A percentile compares a stretch with the other conserved stretches of the same genome.
phyloP scores from a whole-genome alignment of 148 eudicot genomes.

The Nepenthes gracilis region DNA sequence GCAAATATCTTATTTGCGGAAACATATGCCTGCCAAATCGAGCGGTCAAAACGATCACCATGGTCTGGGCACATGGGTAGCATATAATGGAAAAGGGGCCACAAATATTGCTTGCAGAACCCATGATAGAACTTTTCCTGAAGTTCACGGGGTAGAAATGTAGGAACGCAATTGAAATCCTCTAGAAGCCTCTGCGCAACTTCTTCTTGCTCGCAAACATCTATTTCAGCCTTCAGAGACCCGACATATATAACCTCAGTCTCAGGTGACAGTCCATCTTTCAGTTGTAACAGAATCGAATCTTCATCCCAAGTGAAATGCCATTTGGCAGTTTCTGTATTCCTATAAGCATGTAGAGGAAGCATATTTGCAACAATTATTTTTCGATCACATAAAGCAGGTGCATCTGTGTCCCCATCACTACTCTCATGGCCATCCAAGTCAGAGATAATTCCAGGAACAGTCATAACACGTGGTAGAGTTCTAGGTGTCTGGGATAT shows the following conservation, averaged over 20 bases:
- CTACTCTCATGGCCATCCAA: slow-evolving; percentile 34
- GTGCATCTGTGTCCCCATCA: slow-evolving; percentile 28
- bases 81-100: slow-evolving; percentile 90
- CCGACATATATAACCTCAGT: slow-evolving; percentile 66
- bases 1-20: slow-evolving; percentile 66
- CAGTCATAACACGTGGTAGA: slow-evolving; percentile 60
- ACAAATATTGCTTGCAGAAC: slow-evolving; percentile 63
- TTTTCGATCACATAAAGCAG: slow-evolving; percentile 31
- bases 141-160: slow-evolving; percentile 46
- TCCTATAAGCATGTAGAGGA: slow-evolving; percentile 42
- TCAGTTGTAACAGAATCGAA: slow-evolving; percentile 41
- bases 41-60: slow-evolving; percentile 70
- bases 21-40: slow-evolving; percentile 69
- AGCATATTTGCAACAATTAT: slow-evolving; percentile 64
- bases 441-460: slow-evolving; percentile 55
- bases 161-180: slow-evolving; percentile 57
- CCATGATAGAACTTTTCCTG: slow-evolving; percentile 48
- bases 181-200: slow-evolving; percentile 48
- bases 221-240: slow-evolving; percentile 52
- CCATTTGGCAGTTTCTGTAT: slow-evolving; percentile 44
- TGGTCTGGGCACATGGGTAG: slow-evolving; percentile 65
- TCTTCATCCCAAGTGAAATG: slow-evolving; percentile 55
- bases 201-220: slow-evolving; percentile 51
- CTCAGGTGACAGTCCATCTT: slow-evolving; percentile 46
- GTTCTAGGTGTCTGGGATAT: slow-evolving; percentile 41